phyloP scores from a whole-genome alignment of 768 basidiomycete genomes.

The Rubroboletus pulcherrimus region DNA sequence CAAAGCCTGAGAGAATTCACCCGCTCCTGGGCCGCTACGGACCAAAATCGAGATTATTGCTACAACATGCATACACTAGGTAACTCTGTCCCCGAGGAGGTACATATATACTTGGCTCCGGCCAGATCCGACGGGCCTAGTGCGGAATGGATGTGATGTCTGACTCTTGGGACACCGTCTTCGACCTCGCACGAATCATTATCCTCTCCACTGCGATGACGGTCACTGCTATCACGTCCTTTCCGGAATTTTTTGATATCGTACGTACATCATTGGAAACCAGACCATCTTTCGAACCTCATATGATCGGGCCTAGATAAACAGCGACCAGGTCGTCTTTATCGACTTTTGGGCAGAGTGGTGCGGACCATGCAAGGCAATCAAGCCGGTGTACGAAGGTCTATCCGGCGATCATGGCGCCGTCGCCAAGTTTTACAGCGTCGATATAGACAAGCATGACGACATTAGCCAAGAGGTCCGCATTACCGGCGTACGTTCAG shows the following conservation, averaged over 20 bases:
- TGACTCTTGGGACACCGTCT: not conserved
- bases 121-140: not conserved
- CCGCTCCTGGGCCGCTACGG: not conserved
- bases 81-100: not conserved
- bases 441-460: slow-evolving; percentile 34
- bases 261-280: not conserved
- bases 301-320: not conserved
- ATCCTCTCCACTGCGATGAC: not conserved
- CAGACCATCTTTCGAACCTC: not conserved
- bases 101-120: not conserved
- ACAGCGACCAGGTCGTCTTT: not conserved
- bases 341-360: slow-evolving; percentile 13
- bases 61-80: too few species aligned
- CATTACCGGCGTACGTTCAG: not conserved
- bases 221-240: slow-evolving; percentile 1
- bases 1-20: not conserved
- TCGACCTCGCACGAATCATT: not conserved
- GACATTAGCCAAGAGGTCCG: slow-evolving; percentile 6
- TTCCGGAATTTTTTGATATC: not conserved
- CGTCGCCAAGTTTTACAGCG: slow-evolving; percentile 1
- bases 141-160: not conserved
- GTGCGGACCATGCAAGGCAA: slow-evolving; percentile 4
- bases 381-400: slow-evolving; percentile 3
- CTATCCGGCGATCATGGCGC: slow-evolving; percentile 1
- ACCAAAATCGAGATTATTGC: not conserved